Base-by-base conservation (phyloP, 2,329 filamentous ascomycete genomes). In the Ceratocystis ficicola region DNA sequence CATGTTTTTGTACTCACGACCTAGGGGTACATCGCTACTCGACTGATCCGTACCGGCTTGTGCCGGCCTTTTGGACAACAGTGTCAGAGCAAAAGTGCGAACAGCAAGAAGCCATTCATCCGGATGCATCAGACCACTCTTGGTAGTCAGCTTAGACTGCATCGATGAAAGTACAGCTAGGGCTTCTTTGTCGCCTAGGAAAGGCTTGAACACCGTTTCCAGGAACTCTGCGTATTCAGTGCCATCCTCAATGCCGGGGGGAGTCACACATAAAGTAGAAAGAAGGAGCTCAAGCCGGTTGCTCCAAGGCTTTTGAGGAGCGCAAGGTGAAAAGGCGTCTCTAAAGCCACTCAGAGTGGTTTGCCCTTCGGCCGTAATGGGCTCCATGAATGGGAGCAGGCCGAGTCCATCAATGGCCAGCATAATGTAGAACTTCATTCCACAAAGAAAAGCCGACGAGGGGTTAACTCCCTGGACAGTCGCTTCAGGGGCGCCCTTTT, bases 1-100 rank as follows among this genome's bases (percentile, higher is more conserved):
- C 28, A 88, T 76, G 63, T 87, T 83, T 7, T 87, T 85, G 69
- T 89, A 91, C 66, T 90, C 86, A 10, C 84, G 83, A 15, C 87
- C 83, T 65, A 86, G 73, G 15, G 64, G 64, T 2, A 61, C 20
- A 20, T 66, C 64, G n/a, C 46, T 44, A 30, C 36, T 67, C 22
- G 25, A 25, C 25, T 65, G 48, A 41, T 65, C 22, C 3, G 61
- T n/a, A 7, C 57, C 32, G 20, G 20, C 41, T 5, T 50, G 60
- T 2, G 55, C 5, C 7, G 52, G 41, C 17, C 62, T 46, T 8
- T 32, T 61, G 12, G 22, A 30, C 17, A 44, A 36, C 10, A 67
- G 41, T 3, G 65, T 67, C 15, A 57, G 61, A 3, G 17, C 46
- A 36, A 67, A 62, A 20, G 59, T 60, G 22, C 41, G 41, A 25